A percentile compares a stretch with the other conserved stretches of the same genome.
phyloP scores from a whole-genome alignment of 176 grass and related monocot species.

The Zoysia pacifica region DNA sequence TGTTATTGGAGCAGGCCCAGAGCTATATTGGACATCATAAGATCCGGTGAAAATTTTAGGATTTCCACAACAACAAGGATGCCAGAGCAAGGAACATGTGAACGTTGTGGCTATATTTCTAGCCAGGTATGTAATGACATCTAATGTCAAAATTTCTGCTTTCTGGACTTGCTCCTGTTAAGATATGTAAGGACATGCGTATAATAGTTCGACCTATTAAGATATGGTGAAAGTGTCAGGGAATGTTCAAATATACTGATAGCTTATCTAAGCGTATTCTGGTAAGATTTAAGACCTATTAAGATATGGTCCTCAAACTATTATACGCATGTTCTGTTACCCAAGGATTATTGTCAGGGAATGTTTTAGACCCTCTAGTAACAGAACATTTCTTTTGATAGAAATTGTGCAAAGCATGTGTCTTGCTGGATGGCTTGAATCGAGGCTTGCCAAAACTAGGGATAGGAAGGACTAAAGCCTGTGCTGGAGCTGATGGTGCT shows the following conservation, averaged over 20 bases:
- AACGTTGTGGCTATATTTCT: conserved; percentile 83
- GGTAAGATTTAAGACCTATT: too few relatives aligned
- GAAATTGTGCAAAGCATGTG: conserved; percentile 92
- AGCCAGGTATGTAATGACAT: conserved; percentile 64
- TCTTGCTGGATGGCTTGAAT: conserved; percentile 83
- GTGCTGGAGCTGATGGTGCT: conserved; percentile 33
- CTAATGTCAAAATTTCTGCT: neutral
- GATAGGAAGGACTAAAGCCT: conserved; percentile 63
- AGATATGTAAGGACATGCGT: too few relatives aligned
- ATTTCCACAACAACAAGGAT: conserved; percentile 83
- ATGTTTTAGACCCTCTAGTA: neutral
- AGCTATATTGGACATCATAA: conserved; percentile 94
- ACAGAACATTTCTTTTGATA: conserved; percentile 33
- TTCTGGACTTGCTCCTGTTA: neutral
- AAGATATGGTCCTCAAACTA: too few relatives aligned
- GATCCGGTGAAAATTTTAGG: conserved; percentile 86
- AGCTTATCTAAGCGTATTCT: too few relatives aligned
- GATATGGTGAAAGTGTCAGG: too few relatives aligned
- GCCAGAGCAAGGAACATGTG: conserved; percentile 93
- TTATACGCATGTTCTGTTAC: too few relatives aligned
- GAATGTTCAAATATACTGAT: too few relatives aligned
- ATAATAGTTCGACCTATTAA: too few relatives aligned
- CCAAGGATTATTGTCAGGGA: neutral
- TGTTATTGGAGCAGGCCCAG: conserved; percentile 61
- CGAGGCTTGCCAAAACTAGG: conserved; percentile 84